Evolutionary conservation across 2,329 filamentous ascomycete genomes (phyloP).

Genomic region (Laburnicola sp.): DNA sequence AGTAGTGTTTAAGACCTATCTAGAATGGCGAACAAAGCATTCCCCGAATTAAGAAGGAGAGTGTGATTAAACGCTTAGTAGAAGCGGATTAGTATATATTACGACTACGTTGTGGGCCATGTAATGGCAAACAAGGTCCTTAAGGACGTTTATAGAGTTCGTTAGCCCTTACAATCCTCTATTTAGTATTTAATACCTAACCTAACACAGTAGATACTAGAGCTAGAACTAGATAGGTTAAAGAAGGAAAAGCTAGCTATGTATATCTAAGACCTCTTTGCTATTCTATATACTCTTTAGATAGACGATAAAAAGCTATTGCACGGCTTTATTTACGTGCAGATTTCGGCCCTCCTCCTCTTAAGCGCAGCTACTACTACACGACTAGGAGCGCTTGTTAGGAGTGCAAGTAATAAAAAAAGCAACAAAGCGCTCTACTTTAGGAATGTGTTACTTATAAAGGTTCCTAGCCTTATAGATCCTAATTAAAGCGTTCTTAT

Average conservation of each 20-base stretch:
- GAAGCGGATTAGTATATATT: constrained; percentile 6
- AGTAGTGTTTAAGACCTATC: not conserved
- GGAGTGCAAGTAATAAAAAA: not conserved
- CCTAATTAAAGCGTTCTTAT: constrained; percentile 18
- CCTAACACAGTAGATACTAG: constrained; percentile 20
- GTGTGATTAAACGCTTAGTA: constrained; percentile 17
- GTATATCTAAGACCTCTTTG: too few relatives aligned
- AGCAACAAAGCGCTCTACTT: constrained; percentile 11
- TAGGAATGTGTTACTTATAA: constrained; percentile 21
- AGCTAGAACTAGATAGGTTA: constrained; percentile 17
- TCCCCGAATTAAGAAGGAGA: constrained; percentile 19
- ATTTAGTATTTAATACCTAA: constrained; percentile 9
- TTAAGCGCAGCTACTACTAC: too few relatives aligned
- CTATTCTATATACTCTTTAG: too few relatives aligned
- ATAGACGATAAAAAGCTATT: too few relatives aligned
- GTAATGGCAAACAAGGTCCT: constrained; percentile 16
- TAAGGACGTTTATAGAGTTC: constrained; percentile 21
- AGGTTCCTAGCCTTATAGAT: constrained; percentile 18
- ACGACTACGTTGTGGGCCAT: constrained; percentile 13
- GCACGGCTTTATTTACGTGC: too few relatives aligned
- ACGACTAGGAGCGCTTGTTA: constrained; percentile 18
- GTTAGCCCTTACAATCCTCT: constrained; percentile 2
- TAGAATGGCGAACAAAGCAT: constrained; percentile 13
- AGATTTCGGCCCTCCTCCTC: too few relatives aligned
- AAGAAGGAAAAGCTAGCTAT: too few relatives aligned